Percentiles rank a stretch among this genome's conserved stretches.
phyloP scores from a whole-genome alignment of 2,329 filamentous ascomycete species.

The Fusarium sp. region DNA sequence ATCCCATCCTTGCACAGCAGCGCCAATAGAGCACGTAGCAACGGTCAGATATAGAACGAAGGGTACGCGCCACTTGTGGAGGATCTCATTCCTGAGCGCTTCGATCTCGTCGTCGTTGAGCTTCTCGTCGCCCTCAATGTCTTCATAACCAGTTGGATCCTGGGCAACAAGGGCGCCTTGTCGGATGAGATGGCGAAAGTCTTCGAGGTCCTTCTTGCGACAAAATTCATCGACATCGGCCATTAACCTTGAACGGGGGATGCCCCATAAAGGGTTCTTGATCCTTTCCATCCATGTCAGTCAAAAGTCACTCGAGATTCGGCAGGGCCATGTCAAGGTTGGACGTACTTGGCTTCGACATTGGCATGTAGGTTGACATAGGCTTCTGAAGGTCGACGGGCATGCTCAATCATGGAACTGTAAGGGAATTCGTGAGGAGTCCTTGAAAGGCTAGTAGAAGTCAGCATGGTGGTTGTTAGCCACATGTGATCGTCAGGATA shows the following conservation, averaged over 20 bases:
- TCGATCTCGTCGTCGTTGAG: constrained; percentile 67
- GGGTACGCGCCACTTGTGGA: constrained; percentile 73
- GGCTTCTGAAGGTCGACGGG: constrained; percentile 45
- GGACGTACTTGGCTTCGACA: constrained; percentile 55
- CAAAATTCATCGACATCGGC: constrained; percentile 68
- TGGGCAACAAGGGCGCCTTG: constrained; percentile 79
- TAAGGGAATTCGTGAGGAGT: constrained; percentile 42
- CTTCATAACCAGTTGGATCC: constrained; percentile 68
- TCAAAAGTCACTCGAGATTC: neutral
- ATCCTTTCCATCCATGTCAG: constrained; percentile 46
- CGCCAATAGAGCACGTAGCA: constrained; percentile 71
- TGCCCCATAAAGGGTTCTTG: constrained; percentile 60
- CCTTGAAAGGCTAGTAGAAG: constrained; percentile 32
- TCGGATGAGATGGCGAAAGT: constrained; percentile 65
- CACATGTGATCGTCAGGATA: neutral
- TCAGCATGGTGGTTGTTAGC: constrained; percentile 24
- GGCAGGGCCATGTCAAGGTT: neutral
- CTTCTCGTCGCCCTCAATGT: constrained; percentile 63
- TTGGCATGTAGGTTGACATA: constrained; percentile 56
- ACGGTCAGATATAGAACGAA: constrained; percentile 71
- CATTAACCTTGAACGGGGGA: constrained; percentile 60
- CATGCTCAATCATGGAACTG: constrained; percentile 50
- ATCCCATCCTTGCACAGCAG: constrained; percentile 75
- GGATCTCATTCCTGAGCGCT: constrained; percentile 66
- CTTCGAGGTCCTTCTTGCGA: constrained; percentile 62